A percentile compares a stretch with the other conserved stretches of the same genome.
These are phyloP conservation scores for Phytophthora fragariae DNA, from an alignment of 352 stramenopile genomes.

Conservation along the genomic window DNA sequence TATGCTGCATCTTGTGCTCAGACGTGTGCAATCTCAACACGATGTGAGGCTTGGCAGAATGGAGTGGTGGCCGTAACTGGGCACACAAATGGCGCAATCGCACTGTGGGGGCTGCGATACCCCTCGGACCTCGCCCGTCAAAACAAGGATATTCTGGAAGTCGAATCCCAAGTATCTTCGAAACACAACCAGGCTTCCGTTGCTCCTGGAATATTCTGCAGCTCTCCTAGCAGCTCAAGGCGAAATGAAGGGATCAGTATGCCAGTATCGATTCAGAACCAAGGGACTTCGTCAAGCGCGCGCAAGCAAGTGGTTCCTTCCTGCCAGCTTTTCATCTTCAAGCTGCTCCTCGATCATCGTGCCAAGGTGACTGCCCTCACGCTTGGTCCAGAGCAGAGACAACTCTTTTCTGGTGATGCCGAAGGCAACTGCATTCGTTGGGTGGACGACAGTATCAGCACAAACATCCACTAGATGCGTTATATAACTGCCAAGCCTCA, in stretches of 20 bases:
- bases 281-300: constrained; percentile 6
- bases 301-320: constrained; percentile 61
- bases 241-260: neutral
- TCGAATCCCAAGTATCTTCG: neutral
- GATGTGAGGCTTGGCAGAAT: constrained; percentile 76
- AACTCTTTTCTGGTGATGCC: constrained; percentile 70
- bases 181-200: neutral
- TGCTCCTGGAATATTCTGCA: constrained; percentile 1
- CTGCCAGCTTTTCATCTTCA: constrained; percentile 79
- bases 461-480: constrained; percentile 54
- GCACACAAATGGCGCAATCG: constrained; percentile 76
- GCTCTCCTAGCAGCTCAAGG: constrained; percentile 12
- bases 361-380: constrained; percentile 64
- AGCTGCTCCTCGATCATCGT: constrained; percentile 78
- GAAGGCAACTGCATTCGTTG: constrained; percentile 83
- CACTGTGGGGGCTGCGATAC: constrained; percentile 73
- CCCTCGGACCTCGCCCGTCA: constrained; percentile 60
- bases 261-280: constrained; percentile 21
- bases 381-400: constrained; percentile 64
- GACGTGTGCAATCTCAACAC: constrained; percentile 68
- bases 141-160: constrained; percentile 21
- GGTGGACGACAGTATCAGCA: constrained; percentile 80
- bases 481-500: neutral
- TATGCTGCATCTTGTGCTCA: constrained; percentile 20
- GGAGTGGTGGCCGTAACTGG: constrained; percentile 75